Conservation (phyloP, 208 protist species). For the Trypanosoma theileri region DNA sequence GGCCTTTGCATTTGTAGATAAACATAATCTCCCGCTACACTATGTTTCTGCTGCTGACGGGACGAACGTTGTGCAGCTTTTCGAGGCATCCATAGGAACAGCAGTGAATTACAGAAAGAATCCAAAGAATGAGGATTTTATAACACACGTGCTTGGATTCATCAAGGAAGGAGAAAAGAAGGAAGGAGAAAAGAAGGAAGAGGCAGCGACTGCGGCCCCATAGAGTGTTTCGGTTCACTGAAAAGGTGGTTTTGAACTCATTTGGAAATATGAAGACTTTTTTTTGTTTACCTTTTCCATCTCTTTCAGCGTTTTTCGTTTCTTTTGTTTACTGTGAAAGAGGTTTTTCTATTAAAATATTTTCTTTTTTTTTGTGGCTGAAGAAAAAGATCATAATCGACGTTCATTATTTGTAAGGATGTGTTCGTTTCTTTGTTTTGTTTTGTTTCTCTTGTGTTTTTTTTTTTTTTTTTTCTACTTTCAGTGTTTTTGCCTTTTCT, state of each 20-base stretch:
- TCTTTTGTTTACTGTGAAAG: neutral
- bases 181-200: slow-evolving; percentile 31
- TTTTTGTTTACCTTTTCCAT: slow-evolving; percentile 16
- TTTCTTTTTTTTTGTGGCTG: slow-evolving; percentile 23
- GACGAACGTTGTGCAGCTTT: slow-evolving; percentile 93
- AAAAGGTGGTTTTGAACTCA: neutral
- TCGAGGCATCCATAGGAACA: slow-evolving; percentile 77
- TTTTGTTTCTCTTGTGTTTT: slow-evolving; percentile 14
- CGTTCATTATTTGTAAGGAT: neutral
- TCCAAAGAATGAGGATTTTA: slow-evolving; percentile 85
- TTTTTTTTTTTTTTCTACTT: too few relatives aligned
- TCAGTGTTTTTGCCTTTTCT: too few relatives aligned
- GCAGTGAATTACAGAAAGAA: slow-evolving; percentile 88
- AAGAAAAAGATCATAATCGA: too few relatives aligned
- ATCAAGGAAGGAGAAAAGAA: slow-evolving; percentile 44
- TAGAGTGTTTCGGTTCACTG: neutral
- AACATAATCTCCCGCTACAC: slow-evolving; percentile 90
- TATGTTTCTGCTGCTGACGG: slow-evolving; percentile 95
- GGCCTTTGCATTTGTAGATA: slow-evolving; percentile 92
- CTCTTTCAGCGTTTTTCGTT: slow-evolving; percentile 19
- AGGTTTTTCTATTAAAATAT: slow-evolving; percentile 9
- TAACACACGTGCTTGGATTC: slow-evolving; percentile 79
- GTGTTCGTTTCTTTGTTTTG: slow-evolving; percentile 6
- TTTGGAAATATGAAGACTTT: neutral
- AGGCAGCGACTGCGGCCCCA: slow-evolving; percentile 6